Conservation (phyloP, 768 basidiomycete species). For the Cystofilobasidium capitatum region DNA sequence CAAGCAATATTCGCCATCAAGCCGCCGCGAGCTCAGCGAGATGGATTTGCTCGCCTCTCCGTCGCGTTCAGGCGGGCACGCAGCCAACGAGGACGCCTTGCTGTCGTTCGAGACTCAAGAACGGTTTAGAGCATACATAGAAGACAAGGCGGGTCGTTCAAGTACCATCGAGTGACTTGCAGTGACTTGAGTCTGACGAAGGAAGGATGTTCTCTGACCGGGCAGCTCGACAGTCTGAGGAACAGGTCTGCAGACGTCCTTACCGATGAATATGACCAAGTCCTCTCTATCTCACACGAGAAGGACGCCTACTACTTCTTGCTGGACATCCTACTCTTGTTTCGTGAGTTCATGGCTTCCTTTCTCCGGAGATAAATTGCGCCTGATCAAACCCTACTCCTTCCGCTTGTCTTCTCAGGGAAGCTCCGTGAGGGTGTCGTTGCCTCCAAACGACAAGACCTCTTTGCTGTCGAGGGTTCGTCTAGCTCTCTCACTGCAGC, state of each 20-base stretch:
- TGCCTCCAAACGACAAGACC: constrained; percentile 5
- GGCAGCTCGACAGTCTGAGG: background rate
- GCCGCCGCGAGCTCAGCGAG: background rate
- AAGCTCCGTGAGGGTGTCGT: constrained; percentile 23
- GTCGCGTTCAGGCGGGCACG: constrained; percentile 20
- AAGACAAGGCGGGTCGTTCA: constrained; percentile 6
- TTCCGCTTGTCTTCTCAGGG: background rate
- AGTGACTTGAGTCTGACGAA: background rate
- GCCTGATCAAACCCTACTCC: no score
- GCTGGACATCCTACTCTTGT: constrained; percentile 19
- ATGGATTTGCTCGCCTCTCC: constrained; percentile 22
- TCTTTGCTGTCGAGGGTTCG: constrained; percentile 17
- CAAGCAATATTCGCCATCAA: background rate
- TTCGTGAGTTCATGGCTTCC: constrained; percentile 3
- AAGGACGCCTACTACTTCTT: constrained; percentile 15
- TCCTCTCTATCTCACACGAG: background rate
- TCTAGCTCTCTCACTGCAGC: background rate
- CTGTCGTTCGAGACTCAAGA: constrained; percentile 7
- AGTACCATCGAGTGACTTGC: background rate
- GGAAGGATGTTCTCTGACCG: background rate
- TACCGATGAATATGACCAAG: background rate
- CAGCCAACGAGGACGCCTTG: constrained; percentile 18
- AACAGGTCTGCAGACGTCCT: background rate
- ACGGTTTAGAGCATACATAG: constrained; percentile 11
- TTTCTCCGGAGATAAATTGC: background rate